Conservation (phyloP, 805 yeast genomes). For the Myxozyma mucilagina region DNA sequence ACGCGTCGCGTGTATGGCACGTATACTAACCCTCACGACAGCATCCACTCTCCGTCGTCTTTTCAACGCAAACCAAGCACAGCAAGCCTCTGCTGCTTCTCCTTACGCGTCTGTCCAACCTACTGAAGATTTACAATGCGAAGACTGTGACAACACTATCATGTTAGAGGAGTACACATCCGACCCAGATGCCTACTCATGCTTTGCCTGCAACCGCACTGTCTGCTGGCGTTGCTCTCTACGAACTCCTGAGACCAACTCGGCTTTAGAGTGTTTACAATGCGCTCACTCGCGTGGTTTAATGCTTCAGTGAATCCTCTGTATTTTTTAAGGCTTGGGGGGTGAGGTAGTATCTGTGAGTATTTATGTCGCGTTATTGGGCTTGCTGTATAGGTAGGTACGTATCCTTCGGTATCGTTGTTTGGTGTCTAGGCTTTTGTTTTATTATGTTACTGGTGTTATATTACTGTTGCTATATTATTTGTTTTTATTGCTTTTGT, state of each 20-base stretch:
- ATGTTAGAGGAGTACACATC: slow-evolving; percentile 25
- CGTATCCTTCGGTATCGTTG: neutral
- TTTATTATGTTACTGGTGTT: neutral
- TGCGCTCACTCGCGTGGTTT: slow-evolving; percentile 23
- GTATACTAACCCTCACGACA: neutral
- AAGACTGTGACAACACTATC: slow-evolving; percentile 31
- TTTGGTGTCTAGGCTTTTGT: neutral
- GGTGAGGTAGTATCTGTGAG: neutral
- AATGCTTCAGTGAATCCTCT: neutral
- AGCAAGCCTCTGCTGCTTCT: slow-evolving; percentile 6
- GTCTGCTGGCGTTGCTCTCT: slow-evolving; percentile 33
- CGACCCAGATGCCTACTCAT: slow-evolving; percentile 26
- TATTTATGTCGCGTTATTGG: neutral
- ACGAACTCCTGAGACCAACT: slow-evolving; percentile 20
- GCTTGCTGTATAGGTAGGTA: neutral
- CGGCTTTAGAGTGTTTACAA: slow-evolving; percentile 26
- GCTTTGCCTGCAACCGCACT: slow-evolving; percentile 24
- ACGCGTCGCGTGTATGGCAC: neutral
- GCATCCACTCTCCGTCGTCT: slow-evolving; percentile 16
- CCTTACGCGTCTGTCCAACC: neutral
- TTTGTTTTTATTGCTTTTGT: neutral
- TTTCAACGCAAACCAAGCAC: slow-evolving; percentile 5
- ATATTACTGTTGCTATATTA: neutral
- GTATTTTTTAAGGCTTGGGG: neutral
- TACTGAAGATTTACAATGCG: slow-evolving; percentile 21